Conservation (phyloP, 805 yeast species). For the Candida koratica region DNA sequence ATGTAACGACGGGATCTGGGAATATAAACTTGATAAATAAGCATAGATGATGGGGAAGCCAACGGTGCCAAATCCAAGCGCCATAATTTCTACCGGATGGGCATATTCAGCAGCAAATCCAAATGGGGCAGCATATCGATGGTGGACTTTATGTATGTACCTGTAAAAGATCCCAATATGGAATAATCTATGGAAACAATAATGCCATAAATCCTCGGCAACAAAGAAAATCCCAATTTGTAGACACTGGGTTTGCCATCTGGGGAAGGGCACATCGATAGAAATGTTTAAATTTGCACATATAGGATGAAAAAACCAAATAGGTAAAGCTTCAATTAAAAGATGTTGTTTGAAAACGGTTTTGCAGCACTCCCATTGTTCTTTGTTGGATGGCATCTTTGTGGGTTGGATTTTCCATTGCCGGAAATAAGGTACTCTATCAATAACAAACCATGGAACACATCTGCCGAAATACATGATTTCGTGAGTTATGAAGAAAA, state of each 20-base stretch:
- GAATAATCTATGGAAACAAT: constrained; percentile 88
- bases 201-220: constrained; percentile 94
- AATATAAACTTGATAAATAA: constrained; percentile 50
- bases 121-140: constrained; percentile 96
- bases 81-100: constrained; percentile 89
- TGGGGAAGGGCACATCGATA: constrained; percentile 82
- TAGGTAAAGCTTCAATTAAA: constrained; percentile 91
- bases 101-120: constrained; percentile 98
- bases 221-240: constrained; percentile 79
- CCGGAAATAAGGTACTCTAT: constrained; percentile 78
- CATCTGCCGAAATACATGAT: constrained; percentile 87
- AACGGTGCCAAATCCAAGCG: constrained; percentile 92
- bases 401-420: constrained; percentile 87
- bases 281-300: constrained; percentile 78
- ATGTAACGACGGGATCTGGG: constrained; percentile 50
- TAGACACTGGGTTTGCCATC: constrained; percentile 47
- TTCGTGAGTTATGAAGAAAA: constrained; percentile 82
- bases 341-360: constrained; percentile 82
- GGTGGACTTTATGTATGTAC: constrained; percentile 95
- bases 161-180: constrained; percentile 89
- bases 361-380: constrained; percentile 91
- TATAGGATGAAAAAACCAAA: constrained; percentile 95
- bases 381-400: constrained; percentile 71
- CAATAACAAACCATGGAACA: constrained; percentile 88
- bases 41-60: constrained; percentile 90